Conservation (phyloP, 306 rosid genomes). For the Leucaena leucocephala region DNA sequence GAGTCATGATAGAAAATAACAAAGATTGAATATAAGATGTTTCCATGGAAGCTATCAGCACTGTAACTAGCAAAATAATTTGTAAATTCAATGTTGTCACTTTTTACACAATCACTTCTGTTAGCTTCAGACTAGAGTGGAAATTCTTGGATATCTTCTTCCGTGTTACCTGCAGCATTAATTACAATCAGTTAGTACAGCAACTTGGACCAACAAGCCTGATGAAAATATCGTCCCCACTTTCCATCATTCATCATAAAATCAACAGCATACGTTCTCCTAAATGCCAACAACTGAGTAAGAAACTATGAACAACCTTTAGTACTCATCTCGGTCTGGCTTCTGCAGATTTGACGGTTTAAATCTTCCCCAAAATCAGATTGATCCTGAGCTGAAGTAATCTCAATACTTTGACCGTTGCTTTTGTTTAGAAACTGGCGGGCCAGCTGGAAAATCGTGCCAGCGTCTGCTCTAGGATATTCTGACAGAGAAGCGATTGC, state of each 20-base stretch:
- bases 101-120: conserved; percentile 24
- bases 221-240: conserved; percentile 15
- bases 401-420: conserved; percentile 48
- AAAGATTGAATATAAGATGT: conserved; percentile 7
- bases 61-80: conserved; percentile 21
- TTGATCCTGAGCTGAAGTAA: conserved; percentile 42
- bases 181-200: conserved; percentile 34
- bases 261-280: conserved; percentile 28
- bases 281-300: conserved; percentile 24
- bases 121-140: conserved; percentile 33
- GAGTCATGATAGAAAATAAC: background rate
- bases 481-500: conserved; percentile 77
- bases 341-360: conserved; percentile 34
- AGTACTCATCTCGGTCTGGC: conserved; percentile 48
- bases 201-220: conserved; percentile 30
- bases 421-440: conserved; percentile 56
- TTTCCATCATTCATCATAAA: conserved; percentile 30
- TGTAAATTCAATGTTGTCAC: conserved; percentile 9
- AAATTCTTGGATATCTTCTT: conserved; percentile 30
- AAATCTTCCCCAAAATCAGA: conserved; percentile 39
- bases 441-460: conserved; percentile 68
- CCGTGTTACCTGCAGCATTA: conserved; percentile 34
- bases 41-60: conserved; percentile 14
- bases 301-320: conserved; percentile 45
- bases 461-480: conserved; percentile 63